Evolutionary conservation across 2,329 filamentous ascomycete genomes (phyloP), one percentile per base, ranked within the genome.

Genomic region (Oidium heveae): DNA sequence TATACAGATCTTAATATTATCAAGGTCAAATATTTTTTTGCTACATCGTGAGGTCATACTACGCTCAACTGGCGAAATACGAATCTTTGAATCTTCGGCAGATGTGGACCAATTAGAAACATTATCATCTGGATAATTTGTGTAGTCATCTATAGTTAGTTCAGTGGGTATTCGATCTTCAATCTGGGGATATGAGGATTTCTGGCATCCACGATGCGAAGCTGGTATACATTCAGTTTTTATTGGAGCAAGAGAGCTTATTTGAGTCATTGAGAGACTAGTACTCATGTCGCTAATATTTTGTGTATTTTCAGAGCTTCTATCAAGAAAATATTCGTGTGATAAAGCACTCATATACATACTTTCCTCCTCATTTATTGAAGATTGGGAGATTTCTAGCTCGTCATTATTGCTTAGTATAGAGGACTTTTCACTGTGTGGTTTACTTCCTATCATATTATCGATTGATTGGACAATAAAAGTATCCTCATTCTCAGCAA

Each of bases 261-360:
- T 3, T 39, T 39, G 12, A 28, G 24, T 28, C 6, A 28, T 28
- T 3, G 24, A 28, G 24, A 6, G 24, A 28, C 6, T 3, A 28
- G 24, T 22, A n/a, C n/a, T 46, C 22, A 10, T 46, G 6, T 20
- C 18, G 43, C 43, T 46, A 1, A 7, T 15, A n/a, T 46, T 24
- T 20, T 15, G 16, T 22, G n/a, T 16, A 15, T 36, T 37, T 52
- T 50, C 47, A 33, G 16, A 15, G 16, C 6, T 33, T 7, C 18
- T 32, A 20, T 37, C 7, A 9, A 18, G 32, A 37, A 13, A 16
- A n/a, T 61, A 60, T n/a, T 51, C 57, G 55, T 65, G 68, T 1
- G 78, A 81, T 53, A 82, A 75, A 1, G 79, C 79, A 58, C 79
- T 89, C 79, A 87, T 81, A 61, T 91, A 93, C 80, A 93, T 84